These are phyloP conservation scores for Aspergillus mulundensis DNA, from an alignment of 495 filamentous ascomycete genomes.

Conservation along the genomic window DNA sequence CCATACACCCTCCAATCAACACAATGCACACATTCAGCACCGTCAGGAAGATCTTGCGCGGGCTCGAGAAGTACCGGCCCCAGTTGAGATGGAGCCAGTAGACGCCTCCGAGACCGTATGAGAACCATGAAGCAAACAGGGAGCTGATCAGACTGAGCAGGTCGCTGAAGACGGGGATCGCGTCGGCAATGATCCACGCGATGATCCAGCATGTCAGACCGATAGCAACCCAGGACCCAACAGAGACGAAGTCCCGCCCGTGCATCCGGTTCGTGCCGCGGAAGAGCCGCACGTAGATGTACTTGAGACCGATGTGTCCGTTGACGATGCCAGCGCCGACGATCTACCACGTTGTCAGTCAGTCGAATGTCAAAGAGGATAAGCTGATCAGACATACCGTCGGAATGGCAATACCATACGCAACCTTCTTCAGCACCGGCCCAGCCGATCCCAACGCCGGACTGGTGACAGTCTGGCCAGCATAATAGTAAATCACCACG, in stretches of 20 bases:
- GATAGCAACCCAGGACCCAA: slow-evolving; percentile 50
- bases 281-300: slow-evolving; percentile 62
- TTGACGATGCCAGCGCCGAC: slow-evolving; percentile 69
- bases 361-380: too few species aligned
- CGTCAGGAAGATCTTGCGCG: slow-evolving; percentile 26
- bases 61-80: slow-evolving; percentile 17
- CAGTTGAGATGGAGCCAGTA: slow-evolving; percentile 39
- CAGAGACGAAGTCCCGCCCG: slow-evolving; percentile 40
- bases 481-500: slow-evolving; percentile 68
- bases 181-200: slow-evolving; percentile 63
- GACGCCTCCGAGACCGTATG: slow-evolving; percentile 27
- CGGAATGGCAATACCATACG: slow-evolving; percentile 74
- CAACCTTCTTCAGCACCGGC: slow-evolving; percentile 61
- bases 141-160: slow-evolving; percentile 44
- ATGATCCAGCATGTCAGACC: slow-evolving; percentile 50
- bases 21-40: slow-evolving; percentile 23
- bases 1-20: slow-evolving; percentile 24
- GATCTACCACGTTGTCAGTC: too few species aligned
- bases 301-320: slow-evolving; percentile 57
- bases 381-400: slow-evolving; percentile 36
- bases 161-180: slow-evolving; percentile 62
- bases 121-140: slow-evolving; percentile 35
- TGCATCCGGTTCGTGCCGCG: slow-evolving; percentile 39
- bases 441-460: slow-evolving; percentile 70
- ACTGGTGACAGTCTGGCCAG: slow-evolving; percentile 58